Evolutionary conservation across 768 basidiomycete genomes (phyloP), one percentile per base, ranked within the genome.

Genomic region (Tricholoma sp.): DNA sequence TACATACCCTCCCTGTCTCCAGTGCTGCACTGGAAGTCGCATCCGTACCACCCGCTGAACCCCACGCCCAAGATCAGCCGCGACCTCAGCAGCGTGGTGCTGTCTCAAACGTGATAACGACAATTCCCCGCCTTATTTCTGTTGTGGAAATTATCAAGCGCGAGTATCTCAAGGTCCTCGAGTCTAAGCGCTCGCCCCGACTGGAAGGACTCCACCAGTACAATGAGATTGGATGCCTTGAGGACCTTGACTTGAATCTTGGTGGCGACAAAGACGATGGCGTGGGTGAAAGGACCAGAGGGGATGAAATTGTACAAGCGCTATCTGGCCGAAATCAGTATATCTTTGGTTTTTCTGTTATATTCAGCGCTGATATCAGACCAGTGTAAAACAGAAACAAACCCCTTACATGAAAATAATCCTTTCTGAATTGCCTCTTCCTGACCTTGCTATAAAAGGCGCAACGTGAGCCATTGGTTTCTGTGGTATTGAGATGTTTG

Each of bases 91-190:
- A 44, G 48, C 18, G 58, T 17, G 58, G 54, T 47, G 47, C 64
- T 32, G 64, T 70, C 47, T 70, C 69, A 3, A 65, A 68, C 13
- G 69, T 74, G 2, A 76, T 80, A 0, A 61, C 71, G 0, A 66
- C 72, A 7, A 77, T 83, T 4, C 83, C 89, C 0, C 81, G 86
- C 0, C 76, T 95, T 7, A 75, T 94, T 36, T 83, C 86, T 0
- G 87, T 91, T 3, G 85, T 84, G 0, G 92, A 95, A 69, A 89
- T 94, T 55, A 81, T 92, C 63, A 94, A 94, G 65, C 81, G 92
- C 28, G 88, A 92, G 65, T 92, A 84, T 64, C 58, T 89, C 53
- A 83, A 83, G 54, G 66, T 65, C 13, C 72, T 86, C 6, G 77
- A 78, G 41, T 60, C 68, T 17, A 78, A 70, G 11, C 68, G 63